Evolutionary conservation across 192 early-diverging fungal species (phyloP).

Genomic region (Linnemannia hyalina): DNA sequence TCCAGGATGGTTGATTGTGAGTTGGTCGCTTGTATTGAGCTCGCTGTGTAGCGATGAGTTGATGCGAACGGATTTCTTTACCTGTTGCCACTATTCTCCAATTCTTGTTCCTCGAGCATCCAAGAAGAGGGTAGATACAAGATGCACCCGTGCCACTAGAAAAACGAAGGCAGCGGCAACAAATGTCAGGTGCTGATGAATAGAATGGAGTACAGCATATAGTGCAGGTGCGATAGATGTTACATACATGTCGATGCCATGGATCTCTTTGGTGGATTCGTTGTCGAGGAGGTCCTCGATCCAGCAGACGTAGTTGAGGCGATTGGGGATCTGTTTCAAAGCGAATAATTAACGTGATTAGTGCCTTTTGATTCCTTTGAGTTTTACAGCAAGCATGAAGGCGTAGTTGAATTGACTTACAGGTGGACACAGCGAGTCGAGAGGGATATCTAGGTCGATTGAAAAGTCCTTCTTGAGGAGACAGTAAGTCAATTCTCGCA

Average conservation of each 20-base stretch:
- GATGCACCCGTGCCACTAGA: conserved; percentile 88
- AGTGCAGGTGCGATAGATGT: background rate
- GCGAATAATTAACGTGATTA: background rate
- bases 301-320: conserved; percentile 80
- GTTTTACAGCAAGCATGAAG: background rate
- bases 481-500: conserved; percentile 71
- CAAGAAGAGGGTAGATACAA: conserved; percentile 92
- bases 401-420: conserved; percentile 42
- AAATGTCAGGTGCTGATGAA: background rate
- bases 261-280: conserved; percentile 18
- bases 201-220: background rate
- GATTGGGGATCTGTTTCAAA: conserved; percentile 38
- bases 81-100: conserved; percentile 83
- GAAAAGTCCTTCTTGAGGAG: conserved; percentile 73
- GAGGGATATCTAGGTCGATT: conserved; percentile 74
- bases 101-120: conserved; percentile 64
- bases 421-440: conserved; percentile 76
- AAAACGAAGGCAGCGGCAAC: background rate
- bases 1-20: background rate
- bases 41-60: background rate
- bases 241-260: conserved; percentile 76
- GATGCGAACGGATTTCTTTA: conserved; percentile 19
- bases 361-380: background rate
- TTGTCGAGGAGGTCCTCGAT: conserved; percentile 71
- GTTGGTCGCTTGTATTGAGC: background rate